Conservation (phyloP, 306 rosid genomes). For the Mucuna pruriens region DNA sequence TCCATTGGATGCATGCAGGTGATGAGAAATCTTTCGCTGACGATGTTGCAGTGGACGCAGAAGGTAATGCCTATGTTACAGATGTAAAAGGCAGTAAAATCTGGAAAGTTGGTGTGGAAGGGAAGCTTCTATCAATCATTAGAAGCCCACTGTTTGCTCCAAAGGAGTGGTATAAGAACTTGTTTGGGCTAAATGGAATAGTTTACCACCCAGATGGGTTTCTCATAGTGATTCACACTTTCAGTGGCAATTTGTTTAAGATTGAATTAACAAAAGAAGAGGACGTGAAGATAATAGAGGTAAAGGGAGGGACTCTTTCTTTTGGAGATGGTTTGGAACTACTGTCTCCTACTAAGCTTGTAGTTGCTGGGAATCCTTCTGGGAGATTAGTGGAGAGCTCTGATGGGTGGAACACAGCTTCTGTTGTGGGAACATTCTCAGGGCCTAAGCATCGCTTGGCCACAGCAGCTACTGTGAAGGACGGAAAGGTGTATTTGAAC, state of each 20-base stretch:
- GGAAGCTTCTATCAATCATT: constrained; percentile 61
- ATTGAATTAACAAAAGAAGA: constrained; percentile 69
- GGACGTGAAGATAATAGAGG: constrained; percentile 61
- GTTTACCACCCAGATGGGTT: constrained; percentile 92
- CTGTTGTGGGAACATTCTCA: constrained; percentile 57
- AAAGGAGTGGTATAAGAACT: constrained; percentile 82
- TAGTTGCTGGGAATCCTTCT: constrained; percentile 82
- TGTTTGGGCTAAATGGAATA: constrained; percentile 81
- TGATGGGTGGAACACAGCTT: constrained; percentile 90
- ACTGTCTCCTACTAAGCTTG: constrained; percentile 71
- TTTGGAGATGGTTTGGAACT: constrained; percentile 88
- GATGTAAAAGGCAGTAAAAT: constrained; percentile 64
- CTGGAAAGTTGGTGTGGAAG: constrained; percentile 90
- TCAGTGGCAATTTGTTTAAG: constrained; percentile 73
- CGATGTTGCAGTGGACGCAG: constrained; percentile 85
- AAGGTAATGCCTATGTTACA: constrained; percentile 88
- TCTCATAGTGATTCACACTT: constrained; percentile 76
- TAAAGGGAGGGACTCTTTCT: constrained; percentile 59
- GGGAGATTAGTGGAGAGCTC: constrained; percentile 82
- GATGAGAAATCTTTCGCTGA: constrained; percentile 79
- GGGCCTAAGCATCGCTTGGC: constrained; percentile 86
- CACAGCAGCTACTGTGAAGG: constrained; percentile 84
- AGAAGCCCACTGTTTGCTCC: constrained; percentile 64
- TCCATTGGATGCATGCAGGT: constrained; percentile 54
- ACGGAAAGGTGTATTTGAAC: constrained; percentile 80